Percentiles rank a stretch among this genome's conserved stretches.
Evolutionary conservation across 192 early-diverging fungal genomes (phyloP).

Genomic region (Haplosporangium gracile): DNA sequence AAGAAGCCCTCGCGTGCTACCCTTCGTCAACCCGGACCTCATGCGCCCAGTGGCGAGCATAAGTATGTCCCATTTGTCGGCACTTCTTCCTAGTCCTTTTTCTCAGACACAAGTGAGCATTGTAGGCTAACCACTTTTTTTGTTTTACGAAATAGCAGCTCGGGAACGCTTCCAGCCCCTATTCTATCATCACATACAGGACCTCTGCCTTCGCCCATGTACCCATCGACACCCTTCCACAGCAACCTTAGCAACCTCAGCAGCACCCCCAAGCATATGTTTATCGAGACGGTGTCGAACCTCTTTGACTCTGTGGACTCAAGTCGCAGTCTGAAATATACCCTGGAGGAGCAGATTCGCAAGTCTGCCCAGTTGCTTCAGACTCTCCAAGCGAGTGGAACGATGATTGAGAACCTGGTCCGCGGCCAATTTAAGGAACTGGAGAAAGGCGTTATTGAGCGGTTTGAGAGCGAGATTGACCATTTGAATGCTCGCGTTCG

Average conservation of each 20-base stretch:
- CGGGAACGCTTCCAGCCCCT: slow-evolving; percentile 47
- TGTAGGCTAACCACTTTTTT: background rate
- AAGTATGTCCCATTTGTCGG: slow-evolving; percentile 1
- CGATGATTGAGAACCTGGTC: slow-evolving; percentile 87
- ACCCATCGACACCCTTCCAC: slow-evolving; percentile 62
- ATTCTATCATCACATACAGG: slow-evolving; percentile 54
- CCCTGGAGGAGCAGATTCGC: slow-evolving; percentile 84
- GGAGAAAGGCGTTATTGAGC: slow-evolving; percentile 70
- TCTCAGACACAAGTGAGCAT: background rate
- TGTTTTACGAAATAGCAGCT: slow-evolving; percentile 2
- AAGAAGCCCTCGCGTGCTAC: slow-evolving; percentile 38
- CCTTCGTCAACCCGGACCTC: slow-evolving; percentile 21
- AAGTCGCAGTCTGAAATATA: slow-evolving; percentile 68
- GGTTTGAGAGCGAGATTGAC: slow-evolving; percentile 62
- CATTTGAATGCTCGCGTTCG: slow-evolving; percentile 43
- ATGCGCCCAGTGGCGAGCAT: slow-evolving; percentile 14
- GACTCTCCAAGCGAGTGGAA: slow-evolving; percentile 77
- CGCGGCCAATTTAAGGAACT: slow-evolving; percentile 79
- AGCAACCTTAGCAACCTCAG: slow-evolving; percentile 38
- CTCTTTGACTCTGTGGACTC: slow-evolving; percentile 73
- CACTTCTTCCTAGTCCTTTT: background rate
- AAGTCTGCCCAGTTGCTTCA: slow-evolving; percentile 77
- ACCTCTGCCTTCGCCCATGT: slow-evolving; percentile 62
- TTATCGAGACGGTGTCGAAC: slow-evolving; percentile 67
- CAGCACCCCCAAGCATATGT: slow-evolving; percentile 62